These are phyloP conservation scores for Candida buenavistaensis DNA, from an alignment of 1,139 yeast genomes.

Conservation along the genomic window DNA sequence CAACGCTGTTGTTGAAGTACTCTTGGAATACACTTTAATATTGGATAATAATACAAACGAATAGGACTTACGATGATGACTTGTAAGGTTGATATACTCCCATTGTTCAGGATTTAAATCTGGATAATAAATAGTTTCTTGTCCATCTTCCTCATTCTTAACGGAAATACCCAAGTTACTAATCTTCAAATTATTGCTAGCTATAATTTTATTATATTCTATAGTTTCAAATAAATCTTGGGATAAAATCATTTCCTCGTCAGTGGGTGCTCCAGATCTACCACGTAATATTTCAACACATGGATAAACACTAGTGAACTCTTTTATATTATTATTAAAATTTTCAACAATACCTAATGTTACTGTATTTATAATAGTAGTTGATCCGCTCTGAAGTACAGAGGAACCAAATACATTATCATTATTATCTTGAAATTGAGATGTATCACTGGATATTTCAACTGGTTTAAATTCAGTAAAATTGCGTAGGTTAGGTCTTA, in stretches of 20 bases:
- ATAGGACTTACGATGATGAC: conserved; percentile 38
- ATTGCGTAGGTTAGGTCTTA: conserved; percentile 71
- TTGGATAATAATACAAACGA: conserved; percentile 71
- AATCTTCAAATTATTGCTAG: conserved; percentile 45
- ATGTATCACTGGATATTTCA: conserved; percentile 26
- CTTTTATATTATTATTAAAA: conserved; percentile 23
- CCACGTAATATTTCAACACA: conserved; percentile 82
- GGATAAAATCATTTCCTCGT: conserved; percentile 83
- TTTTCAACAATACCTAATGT: conserved; percentile 67
- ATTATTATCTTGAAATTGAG: conserved; percentile 31
- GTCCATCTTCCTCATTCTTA: conserved; percentile 25
- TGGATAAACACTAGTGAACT: conserved; percentile 60
- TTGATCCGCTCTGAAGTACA: conserved; percentile 70
- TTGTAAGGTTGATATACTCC: conserved; percentile 14
- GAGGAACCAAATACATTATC: conserved; percentile 66
- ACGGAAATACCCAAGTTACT: conserved; percentile 52
- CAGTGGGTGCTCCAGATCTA: conserved; percentile 78
- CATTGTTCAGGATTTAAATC: conserved; percentile 26
- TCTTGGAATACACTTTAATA: conserved; percentile 65
- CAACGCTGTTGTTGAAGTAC: conserved; percentile 59
- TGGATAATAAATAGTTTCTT: conserved; percentile 39
- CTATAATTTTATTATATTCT: conserved; percentile 54
- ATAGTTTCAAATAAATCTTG: conserved; percentile 65
- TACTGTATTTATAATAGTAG: conserved; percentile 73
- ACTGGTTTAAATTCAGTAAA: conserved; percentile 73